A percentile compares a stretch with the other conserved stretches of the same genome.
phyloP scores from a whole-genome alignment of 2,329 filamentous ascomycete genomes.

The Ceratocystis variospora region DNA sequence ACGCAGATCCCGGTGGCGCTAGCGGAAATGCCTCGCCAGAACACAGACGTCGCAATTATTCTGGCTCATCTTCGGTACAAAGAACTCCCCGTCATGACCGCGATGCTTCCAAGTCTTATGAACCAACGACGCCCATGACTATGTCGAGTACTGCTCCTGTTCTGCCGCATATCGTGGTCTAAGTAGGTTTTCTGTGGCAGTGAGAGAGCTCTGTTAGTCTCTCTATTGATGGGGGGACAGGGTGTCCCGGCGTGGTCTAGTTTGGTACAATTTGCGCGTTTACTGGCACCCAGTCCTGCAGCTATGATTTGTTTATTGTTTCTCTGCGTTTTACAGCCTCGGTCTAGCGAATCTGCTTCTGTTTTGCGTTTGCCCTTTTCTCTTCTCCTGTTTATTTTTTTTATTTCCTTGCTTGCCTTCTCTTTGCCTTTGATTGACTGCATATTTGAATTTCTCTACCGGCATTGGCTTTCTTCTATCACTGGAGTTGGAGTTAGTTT shows the following conservation, averaged over 20 bases:
- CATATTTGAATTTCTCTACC: slow-evolving; percentile 20
- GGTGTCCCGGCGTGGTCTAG: too few relatives aligned
- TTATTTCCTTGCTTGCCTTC: slow-evolving; percentile 4
- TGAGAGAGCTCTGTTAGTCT: neutral
- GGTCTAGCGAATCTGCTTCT: slow-evolving; percentile 16
- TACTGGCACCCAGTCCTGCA: neutral
- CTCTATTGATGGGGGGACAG: neutral
- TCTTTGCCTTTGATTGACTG: slow-evolving; percentile 7
- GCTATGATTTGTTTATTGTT: slow-evolving; percentile 17
- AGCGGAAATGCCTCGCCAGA: neutral
- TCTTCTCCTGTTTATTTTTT: slow-evolving; percentile 9
- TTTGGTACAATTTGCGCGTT: neutral
- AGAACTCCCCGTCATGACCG: neutral
- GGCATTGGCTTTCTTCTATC: slow-evolving; percentile 12
- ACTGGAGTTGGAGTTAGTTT: slow-evolving; percentile 21
- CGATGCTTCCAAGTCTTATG: slow-evolving; percentile 8
- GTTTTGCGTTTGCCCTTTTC: slow-evolving; percentile 18
- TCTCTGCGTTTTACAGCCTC: neutral
- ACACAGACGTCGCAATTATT: neutral
- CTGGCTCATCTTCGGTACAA: neutral
- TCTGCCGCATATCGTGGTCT: slow-evolving; percentile 16
- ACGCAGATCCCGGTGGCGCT: slow-evolving; percentile 5
- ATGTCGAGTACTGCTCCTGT: slow-evolving; percentile 13
- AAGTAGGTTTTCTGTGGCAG: neutral
- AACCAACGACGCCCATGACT: slow-evolving; percentile 17